These are phyloP conservation scores for Mortierella sp. DNA, from an alignment of 371 early-diverging fungal species.

Conservation along the genomic window DNA sequence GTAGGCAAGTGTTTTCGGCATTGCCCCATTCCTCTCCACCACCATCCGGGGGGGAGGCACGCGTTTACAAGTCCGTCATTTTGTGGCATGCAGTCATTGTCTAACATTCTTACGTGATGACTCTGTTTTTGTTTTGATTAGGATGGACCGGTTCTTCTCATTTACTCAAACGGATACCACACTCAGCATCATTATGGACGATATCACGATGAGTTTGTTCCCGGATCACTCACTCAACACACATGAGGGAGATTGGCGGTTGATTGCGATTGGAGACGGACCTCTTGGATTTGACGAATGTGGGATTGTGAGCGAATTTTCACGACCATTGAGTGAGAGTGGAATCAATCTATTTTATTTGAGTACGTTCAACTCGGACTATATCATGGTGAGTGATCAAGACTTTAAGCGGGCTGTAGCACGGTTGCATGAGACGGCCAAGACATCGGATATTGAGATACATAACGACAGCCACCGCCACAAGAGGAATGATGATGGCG, in stretches of 20 bases:
- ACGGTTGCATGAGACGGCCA: conserved; percentile 19
- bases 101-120: neutral
- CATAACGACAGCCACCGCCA: neutral
- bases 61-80: no score
- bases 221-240: conserved; percentile 50
- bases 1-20: conserved; percentile 13
- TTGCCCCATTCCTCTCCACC: neutral
- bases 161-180: conserved; percentile 50
- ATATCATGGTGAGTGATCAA: conserved; percentile 48
- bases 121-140: neutral
- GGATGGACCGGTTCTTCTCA: conserved; percentile 45
- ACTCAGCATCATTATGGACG: conserved; percentile 50
- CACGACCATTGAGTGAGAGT: conserved; percentile 34
- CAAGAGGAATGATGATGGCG: neutral
- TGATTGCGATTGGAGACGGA: conserved; percentile 50
- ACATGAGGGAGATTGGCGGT: conserved; percentile 48
- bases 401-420: conserved; percentile 36
- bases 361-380: conserved; percentile 48
- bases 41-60: no score
- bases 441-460: neutral
- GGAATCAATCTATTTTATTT: conserved; percentile 41
- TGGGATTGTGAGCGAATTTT: conserved; percentile 42
- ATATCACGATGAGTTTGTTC: conserved; percentile 38
- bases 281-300: conserved; percentile 51
- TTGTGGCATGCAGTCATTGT: no score